Percentiles rank a stretch among this genome's conserved stretches.
Evolutionary conservation across 2,329 filamentous ascomycete genomes (phyloP).

Genomic region (Lecanicillium sp.): DNA sequence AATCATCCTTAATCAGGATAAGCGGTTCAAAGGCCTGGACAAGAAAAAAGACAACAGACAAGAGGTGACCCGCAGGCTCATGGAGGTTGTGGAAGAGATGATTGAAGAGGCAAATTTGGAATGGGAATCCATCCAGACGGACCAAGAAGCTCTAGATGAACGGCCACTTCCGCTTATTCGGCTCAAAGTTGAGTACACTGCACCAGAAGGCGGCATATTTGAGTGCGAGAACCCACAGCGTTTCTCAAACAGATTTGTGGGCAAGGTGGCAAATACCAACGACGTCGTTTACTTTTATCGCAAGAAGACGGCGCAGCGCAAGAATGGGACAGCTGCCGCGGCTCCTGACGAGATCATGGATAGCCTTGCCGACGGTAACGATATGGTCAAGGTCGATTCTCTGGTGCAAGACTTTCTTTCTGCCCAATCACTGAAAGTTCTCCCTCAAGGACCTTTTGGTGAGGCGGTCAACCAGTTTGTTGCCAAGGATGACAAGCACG

Average conservation of each 20-base stretch:
- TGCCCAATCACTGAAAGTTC: constrained; percentile 82
- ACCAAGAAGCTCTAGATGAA: constrained; percentile 51
- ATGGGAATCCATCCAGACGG: constrained; percentile 74
- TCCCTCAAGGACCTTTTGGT: constrained; percentile 87
- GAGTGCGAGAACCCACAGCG: constrained; percentile 93
- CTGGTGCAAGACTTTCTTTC: constrained; percentile 83
- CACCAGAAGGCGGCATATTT: constrained; percentile 77
- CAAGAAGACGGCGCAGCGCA: constrained; percentile 62
- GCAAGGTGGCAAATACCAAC: constrained; percentile 87
- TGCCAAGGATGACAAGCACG: constrained; percentile 89
- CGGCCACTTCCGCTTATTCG: constrained; percentile 77
- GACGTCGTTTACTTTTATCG: constrained; percentile 91
- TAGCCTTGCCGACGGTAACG: constrained; percentile 41
- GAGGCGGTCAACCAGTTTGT: constrained; percentile 92
- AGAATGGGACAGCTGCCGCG: constrained; percentile 31
- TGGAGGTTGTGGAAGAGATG: constrained; percentile 73
- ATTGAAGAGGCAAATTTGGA: constrained; percentile 77
- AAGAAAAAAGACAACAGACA: constrained; percentile 77
- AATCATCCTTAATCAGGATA: constrained; percentile 69
- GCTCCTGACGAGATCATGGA: constrained; percentile 60
- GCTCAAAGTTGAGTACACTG: constrained; percentile 83
- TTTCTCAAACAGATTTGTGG: constrained; percentile 86
- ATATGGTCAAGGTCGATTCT: constrained; percentile 80
- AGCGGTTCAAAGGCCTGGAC: constrained; percentile 69
- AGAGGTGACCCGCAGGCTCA: constrained; percentile 71